Evolutionary conservation across 2,329 filamentous ascomycete species (phyloP).

Genomic region (Fusarium caatingaense): DNA sequence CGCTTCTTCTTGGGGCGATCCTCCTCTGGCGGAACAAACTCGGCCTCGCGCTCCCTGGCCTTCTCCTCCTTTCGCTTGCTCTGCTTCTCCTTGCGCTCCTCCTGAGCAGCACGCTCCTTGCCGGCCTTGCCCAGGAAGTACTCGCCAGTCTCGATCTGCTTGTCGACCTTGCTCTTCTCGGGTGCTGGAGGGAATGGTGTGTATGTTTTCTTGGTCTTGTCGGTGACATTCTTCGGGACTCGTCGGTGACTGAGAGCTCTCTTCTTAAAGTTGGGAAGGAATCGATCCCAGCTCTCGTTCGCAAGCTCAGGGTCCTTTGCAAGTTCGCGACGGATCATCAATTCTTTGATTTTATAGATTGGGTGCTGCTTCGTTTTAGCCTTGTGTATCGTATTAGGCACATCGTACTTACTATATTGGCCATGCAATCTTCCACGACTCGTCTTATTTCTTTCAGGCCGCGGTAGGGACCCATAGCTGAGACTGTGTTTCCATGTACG

Average conservation of each 20-base stretch:
- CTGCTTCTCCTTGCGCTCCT: slow-evolving; percentile 86
- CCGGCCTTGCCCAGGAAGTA: slow-evolving; percentile 95
- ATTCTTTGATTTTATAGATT: slow-evolving; percentile 81
- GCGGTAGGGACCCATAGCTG: slow-evolving; percentile 91
- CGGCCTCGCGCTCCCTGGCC: slow-evolving; percentile 83
- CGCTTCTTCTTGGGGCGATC: slow-evolving; percentile 73
- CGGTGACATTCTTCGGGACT: slow-evolving; percentile 84
- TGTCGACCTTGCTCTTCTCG: slow-evolving; percentile 98
- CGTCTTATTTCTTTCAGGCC: slow-evolving; percentile 55
- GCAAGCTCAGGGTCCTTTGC: slow-evolving; percentile 89
- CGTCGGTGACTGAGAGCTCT: slow-evolving; percentile 86
- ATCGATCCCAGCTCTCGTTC: slow-evolving; percentile 93
- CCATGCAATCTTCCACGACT: slow-evolving; percentile 90
- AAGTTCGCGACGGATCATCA: slow-evolving; percentile 85
- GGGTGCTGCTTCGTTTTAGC: slow-evolving; percentile 66
- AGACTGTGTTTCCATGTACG: slow-evolving; percentile 96
- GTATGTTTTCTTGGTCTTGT: slow-evolving; percentile 94
- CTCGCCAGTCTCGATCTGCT: slow-evolving; percentile 97
- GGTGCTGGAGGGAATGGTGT: slow-evolving; percentile 97
- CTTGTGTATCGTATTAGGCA: neutral
- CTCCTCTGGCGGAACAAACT: slow-evolving; percentile 90
- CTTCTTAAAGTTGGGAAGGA: slow-evolving; percentile 97
- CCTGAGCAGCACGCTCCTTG: slow-evolving; percentile 84
- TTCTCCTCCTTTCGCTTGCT: slow-evolving; percentile 89
- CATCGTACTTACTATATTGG: slow-evolving; percentile 69